Evolutionary conservation across 768 basidiomycete genomes (phyloP), one percentile per base, ranked within the genome.

Genomic region (Xerocomellus dryophilus): DNA sequence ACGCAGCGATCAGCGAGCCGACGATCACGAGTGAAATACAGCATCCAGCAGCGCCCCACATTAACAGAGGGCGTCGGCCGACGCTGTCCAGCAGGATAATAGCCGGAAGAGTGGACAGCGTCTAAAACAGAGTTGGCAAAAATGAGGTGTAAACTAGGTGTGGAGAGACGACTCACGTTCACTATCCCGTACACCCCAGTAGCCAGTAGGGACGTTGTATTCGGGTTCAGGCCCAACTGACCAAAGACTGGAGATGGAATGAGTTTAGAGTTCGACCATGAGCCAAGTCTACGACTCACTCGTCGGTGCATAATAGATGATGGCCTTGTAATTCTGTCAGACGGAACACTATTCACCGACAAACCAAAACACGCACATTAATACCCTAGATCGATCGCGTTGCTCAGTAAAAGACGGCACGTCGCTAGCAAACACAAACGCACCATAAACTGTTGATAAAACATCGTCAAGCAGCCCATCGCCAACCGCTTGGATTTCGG

Each of bases 201-300:
- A n/a, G 76, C 75, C 10, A 76, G 58, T 7, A 76, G 54, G 8
- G 75, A 76, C 1, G 75, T 72, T 1, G 75, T 76, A 35, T 68
- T 73, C 0, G 69, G 70, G 20, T 73, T 65, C 32, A 76, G 58
- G n/a, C 73, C 74, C n/a, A 77, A 53, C 49, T 74, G 72, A 47
- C 69, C 63, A 50, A 76, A 76, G 35, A 77, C 75, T 64, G n/a
- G 58, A 34, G 9, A 51, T 61, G 7, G 60, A 59, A 47, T 68
- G 61, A 58, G 59, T 59, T 25, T 56, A 4, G 44, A 18, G 32
- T 29, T 40, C 2, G 15, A 45, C 15, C 10, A 12, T 17, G 41
- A 39, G 3, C 20, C 48, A 49, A 49, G 21, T 23, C 5, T 11
- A 21, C 2, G 27, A 51, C 64, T 38, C n/a, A 64, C 63, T 64